These are phyloP conservation scores for Trebouxia gelatinosa DNA, from an alignment of 163 green algal species.

Conservation along the genomic window DNA sequence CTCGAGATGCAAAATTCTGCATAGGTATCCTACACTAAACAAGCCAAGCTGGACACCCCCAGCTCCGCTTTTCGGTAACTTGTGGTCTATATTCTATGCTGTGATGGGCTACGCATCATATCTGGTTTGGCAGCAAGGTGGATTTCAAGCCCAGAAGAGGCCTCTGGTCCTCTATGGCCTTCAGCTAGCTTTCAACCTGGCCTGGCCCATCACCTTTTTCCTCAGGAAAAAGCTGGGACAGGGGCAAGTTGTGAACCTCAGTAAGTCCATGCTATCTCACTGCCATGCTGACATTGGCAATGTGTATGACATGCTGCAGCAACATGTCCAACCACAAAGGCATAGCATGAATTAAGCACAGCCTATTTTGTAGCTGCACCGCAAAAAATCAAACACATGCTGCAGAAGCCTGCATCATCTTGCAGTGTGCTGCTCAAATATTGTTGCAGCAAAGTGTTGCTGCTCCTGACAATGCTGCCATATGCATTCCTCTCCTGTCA, in stretches of 20 bases:
- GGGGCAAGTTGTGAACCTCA: constrained; percentile 34
- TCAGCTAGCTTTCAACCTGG: constrained; percentile 36
- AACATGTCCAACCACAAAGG: too few relatives aligned
- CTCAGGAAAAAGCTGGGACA: constrained; percentile 25
- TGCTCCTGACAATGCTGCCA: too few relatives aligned
- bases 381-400: too few relatives aligned
- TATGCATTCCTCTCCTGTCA: too few relatives aligned
- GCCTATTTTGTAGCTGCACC: neutral
- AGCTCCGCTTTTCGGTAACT: constrained; percentile 39
- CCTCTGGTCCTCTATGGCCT: constrained; percentile 31
- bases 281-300: neutral
- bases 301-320: neutral
- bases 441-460: too few relatives aligned
- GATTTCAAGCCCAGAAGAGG: constrained; percentile 20
- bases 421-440: neutral
- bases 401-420: neutral
- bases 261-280: constrained; percentile 22
- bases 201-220: constrained; percentile 39
- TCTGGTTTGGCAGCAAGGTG: constrained; percentile 44
- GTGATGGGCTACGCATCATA: constrained; percentile 50
- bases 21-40: constrained; percentile 36
- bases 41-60: constrained; percentile 36
- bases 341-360: neutral
- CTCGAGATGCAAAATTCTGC: neutral
- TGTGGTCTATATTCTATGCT: constrained; percentile 48